A percentile compares a stretch with the other conserved stretches of the same genome.
Conservation (phyloP, 208 protist species). For the Leishmania arabica region DNA sequence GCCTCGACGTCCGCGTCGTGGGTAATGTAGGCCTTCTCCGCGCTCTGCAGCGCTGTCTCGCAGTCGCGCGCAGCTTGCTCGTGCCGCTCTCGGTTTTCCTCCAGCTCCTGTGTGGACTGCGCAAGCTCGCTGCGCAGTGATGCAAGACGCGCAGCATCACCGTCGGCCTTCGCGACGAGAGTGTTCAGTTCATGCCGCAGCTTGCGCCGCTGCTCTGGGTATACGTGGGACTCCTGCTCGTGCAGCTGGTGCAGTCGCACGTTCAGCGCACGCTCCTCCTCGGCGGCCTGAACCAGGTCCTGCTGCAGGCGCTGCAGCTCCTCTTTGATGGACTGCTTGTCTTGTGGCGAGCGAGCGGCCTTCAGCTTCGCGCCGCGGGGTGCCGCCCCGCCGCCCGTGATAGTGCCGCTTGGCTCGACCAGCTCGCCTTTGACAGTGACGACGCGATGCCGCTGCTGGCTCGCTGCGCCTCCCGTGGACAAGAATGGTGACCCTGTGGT, state of each 20-base stretch:
- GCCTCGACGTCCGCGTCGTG: conserved; percentile 54
- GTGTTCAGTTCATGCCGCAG: conserved; percentile 51
- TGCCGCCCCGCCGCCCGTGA: conserved; percentile 97
- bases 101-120: conserved; percentile 30
- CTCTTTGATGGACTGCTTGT: conserved; percentile 75
- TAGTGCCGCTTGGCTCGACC: conserved; percentile 97
- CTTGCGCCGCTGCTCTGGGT: conserved; percentile 53
- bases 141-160: conserved; percentile 41
- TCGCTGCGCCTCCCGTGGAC: not conserved
- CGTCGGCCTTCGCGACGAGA: conserved; percentile 50
- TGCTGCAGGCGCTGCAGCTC: conserved; percentile 74
- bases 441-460: conserved; percentile 88
- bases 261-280: conserved; percentile 70
- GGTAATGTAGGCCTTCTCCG: conserved; percentile 44
- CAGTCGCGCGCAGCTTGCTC: conserved; percentile 37
- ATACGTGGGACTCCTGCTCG: conserved; percentile 55
- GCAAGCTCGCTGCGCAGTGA: conserved; percentile 41
- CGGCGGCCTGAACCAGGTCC: conserved; percentile 72
- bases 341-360: conserved; percentile 69
- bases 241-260: conserved; percentile 68
- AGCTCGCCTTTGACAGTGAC: conserved; percentile 97
- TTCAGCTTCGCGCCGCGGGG: conserved; percentile 86
- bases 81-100: conserved; percentile 27
- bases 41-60: conserved; percentile 36
- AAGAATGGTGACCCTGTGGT: not conserved